Percentiles rank a stretch among this genome's conserved stretches.
These are phyloP conservation scores for Rhodotorula sp. DNA, from an alignment of 1,284 basidiomycete species.

Conservation along the genomic window DNA sequence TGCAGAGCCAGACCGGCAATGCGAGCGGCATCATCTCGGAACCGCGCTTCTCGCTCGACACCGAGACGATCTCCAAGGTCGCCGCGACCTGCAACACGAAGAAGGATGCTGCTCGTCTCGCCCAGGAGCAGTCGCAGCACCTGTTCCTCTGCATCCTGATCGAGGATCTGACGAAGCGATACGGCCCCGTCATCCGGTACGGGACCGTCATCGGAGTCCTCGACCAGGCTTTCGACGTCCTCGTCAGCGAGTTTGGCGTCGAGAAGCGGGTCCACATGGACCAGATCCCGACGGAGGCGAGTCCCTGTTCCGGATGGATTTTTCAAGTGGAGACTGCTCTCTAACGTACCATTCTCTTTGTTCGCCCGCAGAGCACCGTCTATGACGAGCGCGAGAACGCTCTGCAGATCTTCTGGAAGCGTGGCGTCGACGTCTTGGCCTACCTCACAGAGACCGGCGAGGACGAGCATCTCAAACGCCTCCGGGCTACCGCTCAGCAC, in stretches of 20 bases:
- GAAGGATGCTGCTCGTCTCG: constrained; percentile 81
- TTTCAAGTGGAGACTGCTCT: not conserved
- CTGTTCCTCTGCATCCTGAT: constrained; percentile 92
- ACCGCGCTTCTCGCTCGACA: constrained; percentile 91
- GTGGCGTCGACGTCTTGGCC: constrained; percentile 72
- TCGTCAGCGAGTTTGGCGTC: constrained; percentile 60
- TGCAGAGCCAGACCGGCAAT: constrained; percentile 44
- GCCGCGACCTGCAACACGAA: constrained; percentile 98
- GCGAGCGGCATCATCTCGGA: constrained; percentile 52
- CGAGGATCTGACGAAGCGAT: constrained; percentile 85
- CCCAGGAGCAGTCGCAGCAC: constrained; percentile 94
- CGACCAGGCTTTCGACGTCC: constrained; percentile 92
- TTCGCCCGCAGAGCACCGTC: constrained; percentile 68
- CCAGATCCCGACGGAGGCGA: constrained; percentile 93
- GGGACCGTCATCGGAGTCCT: constrained; percentile 91
- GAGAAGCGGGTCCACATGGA: constrained; percentile 96
- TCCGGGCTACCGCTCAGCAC: constrained; percentile 65
- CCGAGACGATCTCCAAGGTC: constrained; percentile 93
- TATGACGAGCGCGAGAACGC: constrained; percentile 89
- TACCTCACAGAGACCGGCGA: constrained; percentile 87
- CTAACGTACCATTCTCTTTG: not conserved
- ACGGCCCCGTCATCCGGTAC: constrained; percentile 89
- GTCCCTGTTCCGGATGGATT: constrained; percentile 42
- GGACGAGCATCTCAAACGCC: constrained; percentile 56
- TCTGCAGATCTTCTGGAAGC: constrained; percentile 72